Evolutionary conservation across 768 basidiomycete species (phyloP), one percentile per base, ranked within the genome.

Genomic region (Boletus bicolor): DNA sequence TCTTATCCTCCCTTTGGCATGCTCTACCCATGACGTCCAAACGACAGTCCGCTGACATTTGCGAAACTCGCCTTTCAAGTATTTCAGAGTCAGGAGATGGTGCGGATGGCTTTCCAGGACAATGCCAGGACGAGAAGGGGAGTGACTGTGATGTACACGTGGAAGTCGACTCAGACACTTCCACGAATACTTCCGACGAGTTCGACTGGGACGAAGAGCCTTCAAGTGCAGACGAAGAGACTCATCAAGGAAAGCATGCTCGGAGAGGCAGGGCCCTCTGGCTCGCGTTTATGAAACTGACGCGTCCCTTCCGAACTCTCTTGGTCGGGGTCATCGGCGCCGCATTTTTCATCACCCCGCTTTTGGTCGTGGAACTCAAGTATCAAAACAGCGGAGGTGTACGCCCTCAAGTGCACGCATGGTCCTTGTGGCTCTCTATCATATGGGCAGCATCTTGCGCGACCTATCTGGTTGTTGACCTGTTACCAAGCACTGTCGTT

Each of bases 181-280:
- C 75, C 28, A 85, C 85, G 12, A 80, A 84, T 60, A 77, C 82
- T 4, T 81, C 79, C 10, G 86, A 88, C 64, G 84, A 89, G 62
- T 89, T 91, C 60, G 78, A 89, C 73, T 87, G 87, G 87, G 85
- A 88, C 52, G 79, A 83, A 49, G 83, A 85, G 14, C 53, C 54
- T 43, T 59, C 68, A 38, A 38, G 17, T 17, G 77, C 78, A 24
- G 70, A 67, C 35, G 56, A 63, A 47, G 69, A 59, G 34, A 54
- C 49, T 4, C 57, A 42, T 41, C 62, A 65, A 11, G 64, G 68
- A 48, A 59, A 65, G 28, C 82, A 82, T 62, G 86, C 85, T 4
- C 82, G 78, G 61, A 79, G 88, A 47, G 82, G 84, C 48, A 79
- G 85, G 44, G 76, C 79, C 35, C 65, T 89, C 44, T 90, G 82